Evolutionary conservation across 2,329 filamentous ascomycete genomes (phyloP), one percentile per base, ranked within the genome.

Genomic region (Penicillium hordei): DNA sequence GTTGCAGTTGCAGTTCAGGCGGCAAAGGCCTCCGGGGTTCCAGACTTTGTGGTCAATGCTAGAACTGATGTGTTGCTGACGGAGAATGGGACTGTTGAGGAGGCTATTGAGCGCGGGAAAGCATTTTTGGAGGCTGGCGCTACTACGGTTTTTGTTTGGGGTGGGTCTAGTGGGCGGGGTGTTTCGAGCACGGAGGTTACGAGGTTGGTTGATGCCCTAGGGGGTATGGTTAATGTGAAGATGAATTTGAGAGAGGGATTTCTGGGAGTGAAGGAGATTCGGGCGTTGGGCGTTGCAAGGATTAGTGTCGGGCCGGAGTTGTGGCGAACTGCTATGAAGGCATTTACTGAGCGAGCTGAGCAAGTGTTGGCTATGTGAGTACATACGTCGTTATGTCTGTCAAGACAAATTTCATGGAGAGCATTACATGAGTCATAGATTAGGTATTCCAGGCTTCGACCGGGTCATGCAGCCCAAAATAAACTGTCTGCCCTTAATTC

Each of bases 101-200:
- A 86, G 48, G 83, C 80, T 2, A 75, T 87, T 45, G 67, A 71
- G 48, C 75, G 86, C 0, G 85, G 84, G 0, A 81, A 78, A 57
- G 80, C 79, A n/a, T 87, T 82, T 66, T 72, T 87, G 3, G 79
- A 75, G 0, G 83, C 83, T 2, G 85, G 85, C 0, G 85, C 85
- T 0, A 82, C 78, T 13, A 86, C 81, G 0, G 78, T 85, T 0
- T 87, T 86, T 72, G 83, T 86, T 51, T 87, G 83, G 83, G 84
- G 84, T 15, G 82, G 78, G 1, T 64, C 73, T 0, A 70, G 70
- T 36, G 68, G 77, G 15, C 70, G 82, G 40, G 71, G 74, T 0
- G 65, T 84, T 13, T 73, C 73, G 13, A 74, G 69, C 13, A 76
- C 73, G 0, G 83, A 85, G 68, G 76, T 84, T 2, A 68, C 74